Evolutionary conservation across 2,329 filamentous ascomycete species (phyloP), one percentile per base, ranked within the genome.

Genomic region (Talaromyces rugulosus): DNA sequence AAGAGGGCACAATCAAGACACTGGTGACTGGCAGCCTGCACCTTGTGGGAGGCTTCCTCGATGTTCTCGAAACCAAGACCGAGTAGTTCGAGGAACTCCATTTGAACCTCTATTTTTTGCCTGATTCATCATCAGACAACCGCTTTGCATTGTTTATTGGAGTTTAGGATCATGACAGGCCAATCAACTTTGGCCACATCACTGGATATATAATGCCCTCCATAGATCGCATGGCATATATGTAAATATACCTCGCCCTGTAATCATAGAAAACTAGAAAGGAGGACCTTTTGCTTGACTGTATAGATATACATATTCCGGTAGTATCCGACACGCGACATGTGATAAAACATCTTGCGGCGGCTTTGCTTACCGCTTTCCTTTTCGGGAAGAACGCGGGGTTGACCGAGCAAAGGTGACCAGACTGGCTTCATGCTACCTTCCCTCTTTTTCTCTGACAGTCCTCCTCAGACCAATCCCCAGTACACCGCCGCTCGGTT

Each of bases 1-100:
- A 74, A 28, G 73, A 77, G 57, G 67, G 72, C 2, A 81, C 81
- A 56, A 80, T 86, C 16, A 85, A 87, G 72, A 85, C 88, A 0
- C 77, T 96, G 60, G 87, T 91, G 9, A 96, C 92, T 14, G 92
- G 92, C 2, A 96, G 91, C 73, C 77, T 96, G 70, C 89, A 96
- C 80, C 81, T 96, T 44, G 91, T 93, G 0, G 92, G 92, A 7
- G 90, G 89, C 11, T 80, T 92, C 53, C 78, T 96, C 58, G 88
- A 90, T 72, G 87, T 90, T 0, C 75, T 96, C 62, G 91, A 90
- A 65, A 77, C 75, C 5, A 77, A 76, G 59, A 69, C 71, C 16
- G 62, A 60, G 47, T 47, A 56, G 8, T 14, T 7, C n/a, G 31
- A n/a, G 2, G 47, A 16, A 6, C n/a, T 7, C 18, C 28, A 14